Base-by-base conservation (phyloP, 176 grass and related monocot species). In the Luzula sylvatica region DNA sequence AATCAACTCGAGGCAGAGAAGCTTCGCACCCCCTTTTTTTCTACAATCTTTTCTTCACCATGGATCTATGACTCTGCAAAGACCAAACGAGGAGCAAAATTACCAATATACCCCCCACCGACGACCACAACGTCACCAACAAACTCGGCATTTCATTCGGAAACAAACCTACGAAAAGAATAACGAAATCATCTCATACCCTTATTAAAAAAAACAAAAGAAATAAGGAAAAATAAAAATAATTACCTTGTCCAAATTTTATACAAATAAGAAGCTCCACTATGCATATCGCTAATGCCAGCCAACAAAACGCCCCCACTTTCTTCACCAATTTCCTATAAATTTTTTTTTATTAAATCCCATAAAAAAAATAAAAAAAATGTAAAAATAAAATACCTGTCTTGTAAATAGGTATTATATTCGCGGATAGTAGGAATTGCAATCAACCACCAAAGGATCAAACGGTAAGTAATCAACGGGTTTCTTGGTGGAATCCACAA, bases 361-460 rank as follows among this genome's bases (percentile, higher is more conserved):
- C 12, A 59, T 12, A 42, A 58, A 58, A 20, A 58, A 41, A 58
- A 42, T 3, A 11, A 23, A 20, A 42, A 1, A 35, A 35, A 35
- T 53, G 7, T 38, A 17, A 8, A 15, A 88, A 55, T 43, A 42
- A 11, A 46, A 18, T 81, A 98, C 92, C 81, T 98, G 75, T 98
- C 86, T 69, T 98, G 92, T 42, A 98, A 83, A 65, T 98, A 98
- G 25, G 85, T 98, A 46, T 98, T 98, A 46, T 98, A 98, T 61
- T 98, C 92, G 0, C 85, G 85, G 41, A 98, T 98, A 20, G 85
- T 98, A 27, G 92, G 92, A 74, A 98, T 98, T 1, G 92, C 92
- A 66, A 98, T 85, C 44, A 98, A 65, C 92, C 92, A 98, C 92
- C 92, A 98, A 44, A 98, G 86, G 39, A 98, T 65, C 48, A 98